Evolutionary conservation across 495 filamentous ascomycete species (phyloP).

Genomic region (Penicillium crystallinum): DNA sequence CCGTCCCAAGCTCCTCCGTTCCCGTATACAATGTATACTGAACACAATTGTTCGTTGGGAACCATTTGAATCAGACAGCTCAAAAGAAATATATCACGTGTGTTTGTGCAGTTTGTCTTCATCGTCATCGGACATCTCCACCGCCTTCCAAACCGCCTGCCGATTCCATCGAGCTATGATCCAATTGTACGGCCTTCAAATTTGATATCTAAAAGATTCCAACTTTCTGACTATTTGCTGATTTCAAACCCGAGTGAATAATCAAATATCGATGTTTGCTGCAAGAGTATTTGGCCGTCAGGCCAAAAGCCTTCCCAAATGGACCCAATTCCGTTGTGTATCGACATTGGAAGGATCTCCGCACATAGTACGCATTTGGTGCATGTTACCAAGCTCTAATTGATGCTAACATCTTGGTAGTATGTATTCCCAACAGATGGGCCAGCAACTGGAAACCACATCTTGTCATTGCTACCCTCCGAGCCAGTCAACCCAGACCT

Average conservation of each 20-base stretch:
- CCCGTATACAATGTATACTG: neutral
- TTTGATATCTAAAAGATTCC: neutral
- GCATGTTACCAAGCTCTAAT: neutral
- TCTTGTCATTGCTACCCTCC: conserved; percentile 72
- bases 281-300: conserved; percentile 19
- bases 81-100: conserved; percentile 26
- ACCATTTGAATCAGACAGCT: neutral
- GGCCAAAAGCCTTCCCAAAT: conserved; percentile 11
- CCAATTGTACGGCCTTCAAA: conserved; percentile 1
- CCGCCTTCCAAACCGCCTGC: conserved; percentile 18
- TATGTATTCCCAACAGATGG: conserved; percentile 61
- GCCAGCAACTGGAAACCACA: conserved; percentile 37
- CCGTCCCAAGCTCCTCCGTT: conserved; percentile 4
- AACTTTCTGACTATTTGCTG: neutral
- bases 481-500: conserved; percentile 62
- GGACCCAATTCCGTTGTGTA: conserved; percentile 34
- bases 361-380: conserved; percentile 43
- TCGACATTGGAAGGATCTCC: conserved; percentile 53
- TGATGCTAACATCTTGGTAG: conserved; percentile 40
- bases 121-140: conserved; percentile 20
- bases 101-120: conserved; percentile 29
- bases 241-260: neutral
- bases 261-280: conserved; percentile 23
- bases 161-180: conserved; percentile 8
- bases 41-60: neutral